These are phyloP conservation scores for Globisporangium nunn DNA, from an alignment of 352 stramenopile genomes.

Conservation along the genomic window DNA sequence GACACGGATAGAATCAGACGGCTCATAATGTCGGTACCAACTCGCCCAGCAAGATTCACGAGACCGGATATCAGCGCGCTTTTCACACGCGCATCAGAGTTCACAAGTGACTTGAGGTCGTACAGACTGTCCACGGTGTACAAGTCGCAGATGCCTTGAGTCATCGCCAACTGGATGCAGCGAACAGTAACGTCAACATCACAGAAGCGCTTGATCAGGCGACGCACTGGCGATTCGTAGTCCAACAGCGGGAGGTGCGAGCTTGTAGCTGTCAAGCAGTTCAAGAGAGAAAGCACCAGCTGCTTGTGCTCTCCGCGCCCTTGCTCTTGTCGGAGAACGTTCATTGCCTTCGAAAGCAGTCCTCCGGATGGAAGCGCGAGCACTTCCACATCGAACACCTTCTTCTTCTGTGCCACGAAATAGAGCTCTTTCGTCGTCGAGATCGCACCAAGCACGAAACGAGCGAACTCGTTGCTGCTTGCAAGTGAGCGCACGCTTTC, in stretches of 20 bases:
- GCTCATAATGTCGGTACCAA: conserved; percentile 2
- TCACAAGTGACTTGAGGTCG: conserved; percentile 1
- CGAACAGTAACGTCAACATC: conserved; percentile 14
- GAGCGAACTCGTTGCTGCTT: conserved; percentile 6
- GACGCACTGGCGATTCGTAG: conserved; percentile 9
- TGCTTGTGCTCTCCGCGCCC: neutral
- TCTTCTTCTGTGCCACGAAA: conserved; percentile 42
- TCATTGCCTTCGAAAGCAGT: conserved; percentile 25
- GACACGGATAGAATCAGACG: neutral
- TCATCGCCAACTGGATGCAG: conserved; percentile 27
- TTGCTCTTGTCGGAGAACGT: conserved; percentile 23
- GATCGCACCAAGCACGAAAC: conserved; percentile 25
- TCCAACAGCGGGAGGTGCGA: conserved; percentile 8
- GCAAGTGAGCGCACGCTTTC: conserved; percentile 15
- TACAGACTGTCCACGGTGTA: conserved; percentile 20
- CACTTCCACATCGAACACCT: conserved; percentile 38
- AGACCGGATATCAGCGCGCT: conserved; percentile 3
- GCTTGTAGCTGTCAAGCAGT: conserved; percentile 4
- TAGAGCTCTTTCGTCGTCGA: conserved; percentile 20
- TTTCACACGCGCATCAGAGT: conserved; percentile 3
- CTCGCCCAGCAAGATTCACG: neutral
- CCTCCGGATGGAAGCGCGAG: conserved; percentile 19
- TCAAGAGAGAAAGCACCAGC: conserved; percentile 6
- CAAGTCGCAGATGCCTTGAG: conserved; percentile 12
- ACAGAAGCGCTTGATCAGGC: conserved; percentile 9